Percentiles rank a stretch among this genome's conserved stretches.
Evolutionary conservation across 192 early-diverging fungal species (phyloP).

Genomic region (Coemansia sp.): DNA sequence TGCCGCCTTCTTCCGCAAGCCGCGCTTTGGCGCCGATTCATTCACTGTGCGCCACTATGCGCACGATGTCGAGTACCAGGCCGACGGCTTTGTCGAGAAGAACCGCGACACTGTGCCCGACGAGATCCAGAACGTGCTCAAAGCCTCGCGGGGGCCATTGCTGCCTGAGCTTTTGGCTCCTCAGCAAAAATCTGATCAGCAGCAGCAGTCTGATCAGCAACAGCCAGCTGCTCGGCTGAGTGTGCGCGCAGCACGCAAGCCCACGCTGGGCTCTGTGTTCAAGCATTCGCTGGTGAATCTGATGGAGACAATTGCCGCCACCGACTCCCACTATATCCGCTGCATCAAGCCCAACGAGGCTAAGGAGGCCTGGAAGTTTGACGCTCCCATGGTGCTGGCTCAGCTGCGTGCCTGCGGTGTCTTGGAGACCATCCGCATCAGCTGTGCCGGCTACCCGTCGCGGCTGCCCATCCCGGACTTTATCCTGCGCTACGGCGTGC

Average conservation of each 20-base stretch:
- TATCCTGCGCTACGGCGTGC: constrained; percentile 68
- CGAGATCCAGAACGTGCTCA: constrained; percentile 58
- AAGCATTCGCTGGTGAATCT: constrained; percentile 78
- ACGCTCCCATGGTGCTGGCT: constrained; percentile 88
- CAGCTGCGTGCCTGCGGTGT: constrained; percentile 98
- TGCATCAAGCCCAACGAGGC: constrained; percentile 98
- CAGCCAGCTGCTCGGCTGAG: constrained; percentile 11
- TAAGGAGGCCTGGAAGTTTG: constrained; percentile 86
- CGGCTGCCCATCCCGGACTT: constrained; percentile 87
- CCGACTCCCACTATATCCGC: constrained; percentile 94
- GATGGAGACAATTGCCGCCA: constrained; percentile 89
- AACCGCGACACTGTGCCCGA: constrained; percentile 97
- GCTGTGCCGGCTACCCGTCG: constrained; percentile 94
- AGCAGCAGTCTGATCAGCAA: background rate
- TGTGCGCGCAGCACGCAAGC: constrained; percentile 60
- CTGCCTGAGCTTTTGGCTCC: constrained; percentile 14
- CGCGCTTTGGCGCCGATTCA: constrained; percentile 81
- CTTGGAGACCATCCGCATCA: constrained; percentile 97
- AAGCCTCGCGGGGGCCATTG: constrained; percentile 38
- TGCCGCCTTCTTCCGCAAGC: constrained; percentile 77
- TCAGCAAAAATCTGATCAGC: constrained; percentile 12
- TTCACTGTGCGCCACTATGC: constrained; percentile 97
- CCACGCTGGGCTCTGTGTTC: constrained; percentile 50
- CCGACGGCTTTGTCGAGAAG: constrained; percentile 95
- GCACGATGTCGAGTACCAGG: constrained; percentile 90